Percentiles rank a stretch among this genome's conserved stretches.
Evolutionary conservation across 257 asterid species (phyloP).

Genomic region (Misopates orontium): DNA sequence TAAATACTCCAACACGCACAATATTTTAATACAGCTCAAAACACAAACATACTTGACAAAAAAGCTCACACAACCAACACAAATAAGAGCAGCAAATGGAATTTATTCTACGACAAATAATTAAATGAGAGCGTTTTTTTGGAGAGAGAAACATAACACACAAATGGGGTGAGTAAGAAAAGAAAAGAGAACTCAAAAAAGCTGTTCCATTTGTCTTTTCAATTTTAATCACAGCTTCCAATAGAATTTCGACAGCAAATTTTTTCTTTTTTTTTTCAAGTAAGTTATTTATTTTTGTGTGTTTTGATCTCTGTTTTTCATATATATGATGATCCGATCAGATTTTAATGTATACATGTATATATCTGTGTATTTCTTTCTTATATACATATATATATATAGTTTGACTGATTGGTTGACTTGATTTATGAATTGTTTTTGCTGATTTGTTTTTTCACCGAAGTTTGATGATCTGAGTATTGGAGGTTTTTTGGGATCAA

Average conservation of each 20-base stretch:
- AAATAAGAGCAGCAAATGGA: slow-evolving; percentile 20
- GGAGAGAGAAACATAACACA: slow-evolving; percentile 32
- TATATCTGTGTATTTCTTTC: slow-evolving; percentile 20
- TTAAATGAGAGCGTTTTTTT: slow-evolving; percentile 22
- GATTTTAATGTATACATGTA: background rate
- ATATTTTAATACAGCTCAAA: background rate
- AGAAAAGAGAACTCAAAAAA: slow-evolving; percentile 36
- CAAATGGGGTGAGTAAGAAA: slow-evolving; percentile 37
- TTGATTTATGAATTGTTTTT: slow-evolving; percentile 20
- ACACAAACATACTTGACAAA: background rate
- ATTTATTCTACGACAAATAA: slow-evolving; percentile 8
- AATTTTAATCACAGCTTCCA: slow-evolving; percentile 25
- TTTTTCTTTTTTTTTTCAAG: slow-evolving; percentile 37
- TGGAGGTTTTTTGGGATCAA: slow-evolving; percentile 16
- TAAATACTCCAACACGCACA: background rate
- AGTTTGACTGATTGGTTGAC: slow-evolving; percentile 33
- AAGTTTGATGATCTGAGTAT: slow-evolving; percentile 26
- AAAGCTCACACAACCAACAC: slow-evolving; percentile 8
- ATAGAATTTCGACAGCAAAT: slow-evolving; percentile 6
- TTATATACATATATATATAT: background rate
- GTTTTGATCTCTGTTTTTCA: slow-evolving; percentile 17
- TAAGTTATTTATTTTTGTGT: slow-evolving; percentile 35
- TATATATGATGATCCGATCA: slow-evolving; percentile 24
- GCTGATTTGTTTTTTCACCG: background rate
- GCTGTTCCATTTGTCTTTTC: slow-evolving; percentile 31